Conservation (phyloP, 2,329 filamentous ascomycete genomes). For the Fusarium succisae region DNA sequence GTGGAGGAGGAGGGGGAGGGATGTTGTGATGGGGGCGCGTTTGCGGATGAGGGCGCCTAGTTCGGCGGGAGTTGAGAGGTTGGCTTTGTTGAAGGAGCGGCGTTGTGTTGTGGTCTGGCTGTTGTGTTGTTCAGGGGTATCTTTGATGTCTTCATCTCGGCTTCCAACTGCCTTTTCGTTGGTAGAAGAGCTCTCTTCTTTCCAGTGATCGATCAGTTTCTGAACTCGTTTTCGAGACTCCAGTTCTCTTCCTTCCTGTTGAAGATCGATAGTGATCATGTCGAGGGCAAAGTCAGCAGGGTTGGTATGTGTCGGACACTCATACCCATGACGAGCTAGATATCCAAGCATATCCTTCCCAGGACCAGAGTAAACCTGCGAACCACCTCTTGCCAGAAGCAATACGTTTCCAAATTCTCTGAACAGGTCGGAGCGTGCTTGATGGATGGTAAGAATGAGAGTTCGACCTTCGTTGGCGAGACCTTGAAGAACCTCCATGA, state of each 20-base stretch:
- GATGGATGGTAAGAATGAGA: conserved; percentile 80
- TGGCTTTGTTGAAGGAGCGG: conserved; percentile 54
- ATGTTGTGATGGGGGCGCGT: conserved; percentile 67
- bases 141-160: conserved; percentile 42
- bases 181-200: conserved; percentile 3
- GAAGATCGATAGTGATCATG: conserved; percentile 78
- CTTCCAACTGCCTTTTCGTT: conserved; percentile 42
- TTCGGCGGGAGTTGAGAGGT: conserved; percentile 73
- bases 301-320: conserved; percentile 76
- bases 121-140: background rate
- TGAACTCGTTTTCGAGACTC: conserved; percentile 71
- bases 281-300: conserved; percentile 82
- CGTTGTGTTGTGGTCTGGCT: conserved; percentile 42
- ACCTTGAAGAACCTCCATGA: conserved; percentile 76
- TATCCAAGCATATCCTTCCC: conserved; percentile 72
- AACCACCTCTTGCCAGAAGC: conserved; percentile 75
- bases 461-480: conserved; percentile 79
- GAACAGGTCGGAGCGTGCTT: conserved; percentile 78
- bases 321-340: conserved; percentile 67
- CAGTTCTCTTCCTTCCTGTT: conserved; percentile 69
- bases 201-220: conserved; percentile 69
- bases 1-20: conserved; percentile 73
- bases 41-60: conserved; percentile 74
- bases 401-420: conserved; percentile 76
- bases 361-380: conserved; percentile 72